phyloP scores from a whole-genome alignment of 192 early-diverging fungal species.

The Entomortierella parvispora region DNA sequence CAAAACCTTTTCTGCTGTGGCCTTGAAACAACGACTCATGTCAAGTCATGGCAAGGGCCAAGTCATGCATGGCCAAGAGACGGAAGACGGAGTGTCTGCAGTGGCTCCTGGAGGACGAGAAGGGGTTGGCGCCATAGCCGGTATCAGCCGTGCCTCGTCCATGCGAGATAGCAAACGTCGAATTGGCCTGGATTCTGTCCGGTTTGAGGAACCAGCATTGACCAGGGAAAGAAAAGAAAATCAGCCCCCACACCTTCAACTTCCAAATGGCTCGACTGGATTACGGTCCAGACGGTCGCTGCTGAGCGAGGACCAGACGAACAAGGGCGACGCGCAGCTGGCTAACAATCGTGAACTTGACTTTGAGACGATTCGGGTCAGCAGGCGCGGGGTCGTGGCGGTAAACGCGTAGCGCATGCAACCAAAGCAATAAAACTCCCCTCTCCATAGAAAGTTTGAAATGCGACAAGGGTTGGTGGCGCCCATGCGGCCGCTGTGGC shows the following conservation, averaged over 20 bases:
- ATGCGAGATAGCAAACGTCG: constrained; percentile 37
- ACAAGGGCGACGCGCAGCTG: no score
- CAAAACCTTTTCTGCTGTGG: constrained; percentile 35
- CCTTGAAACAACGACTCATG: constrained; percentile 7
- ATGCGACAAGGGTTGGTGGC: no score
- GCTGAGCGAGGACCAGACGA: no score
- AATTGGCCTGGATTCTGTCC: constrained; percentile 19
- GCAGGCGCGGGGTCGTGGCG: constrained; percentile 14
- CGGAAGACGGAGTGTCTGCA: no score
- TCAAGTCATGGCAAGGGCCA: constrained; percentile 6
- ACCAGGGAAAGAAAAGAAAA: not conserved
- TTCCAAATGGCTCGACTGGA: no score
- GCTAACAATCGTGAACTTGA: constrained; percentile 4
- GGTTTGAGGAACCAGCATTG: constrained; percentile 8
- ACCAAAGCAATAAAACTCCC: not conserved
- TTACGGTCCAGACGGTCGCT: not conserved
- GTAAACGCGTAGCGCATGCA: constrained; percentile 13
- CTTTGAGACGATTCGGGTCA: constrained; percentile 32
- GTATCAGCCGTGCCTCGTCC: constrained; percentile 37
- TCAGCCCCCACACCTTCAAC: no score
- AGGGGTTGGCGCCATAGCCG: not conserved
- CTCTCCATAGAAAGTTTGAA: no score
- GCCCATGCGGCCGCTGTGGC: no score
- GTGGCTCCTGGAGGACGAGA: not conserved
- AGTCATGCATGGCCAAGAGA: no score